Evolutionary conservation across 768 basidiomycete species (phyloP), one percentile per base, ranked within the genome.

Genomic region (Leccinum incarnatum): DNA sequence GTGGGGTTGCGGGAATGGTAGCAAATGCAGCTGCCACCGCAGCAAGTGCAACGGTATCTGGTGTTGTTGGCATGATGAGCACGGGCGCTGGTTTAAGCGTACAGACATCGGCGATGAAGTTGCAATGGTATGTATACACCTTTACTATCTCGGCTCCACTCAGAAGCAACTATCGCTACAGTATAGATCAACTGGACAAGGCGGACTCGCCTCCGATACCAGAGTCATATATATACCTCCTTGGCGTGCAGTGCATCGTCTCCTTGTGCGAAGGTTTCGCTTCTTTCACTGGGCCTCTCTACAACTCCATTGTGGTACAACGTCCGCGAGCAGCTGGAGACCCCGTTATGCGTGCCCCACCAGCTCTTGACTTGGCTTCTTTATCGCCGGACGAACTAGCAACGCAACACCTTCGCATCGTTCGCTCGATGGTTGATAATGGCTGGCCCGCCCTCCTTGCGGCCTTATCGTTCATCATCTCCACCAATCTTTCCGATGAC

Each of bases 161-260:
- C 8, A 34, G 6, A 57, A 32, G n/a, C 40, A 21, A 37, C 52
- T n/a, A 10, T 23, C 40, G 8, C 1, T 17, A 5, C 65, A 97
- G 95, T 70, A 98, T 99, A 65, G 96, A 99, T 70, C 97, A 98
- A 72, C 84, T 98, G 12, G 96, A 99, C 77, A 99, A 99, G 72
- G 90, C 93, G 0, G 97, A 99, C 65, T 86, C 95, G 0, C 97
- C 97, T 0, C 80, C 85, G 0, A 95, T 98, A 54, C 96, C 97
- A 0, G 97, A 99, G 58, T 81, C 90, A 4, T 98, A 99, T 70
- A 83, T 96, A 62, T 96, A 95, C 69, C 87, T 99, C 8, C 83
- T 99, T 2, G 92, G 87, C 1, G 82, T 97, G 0, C 95, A 98
- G 66, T 95, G 90, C 67, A 80, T 98, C 9, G 82, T 89, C 29